A percentile compares a stretch with the other conserved stretches of the same genome.
phyloP scores from a whole-genome alignment of 495 filamentous ascomycete species.

The Xylaria bambusicola region DNA sequence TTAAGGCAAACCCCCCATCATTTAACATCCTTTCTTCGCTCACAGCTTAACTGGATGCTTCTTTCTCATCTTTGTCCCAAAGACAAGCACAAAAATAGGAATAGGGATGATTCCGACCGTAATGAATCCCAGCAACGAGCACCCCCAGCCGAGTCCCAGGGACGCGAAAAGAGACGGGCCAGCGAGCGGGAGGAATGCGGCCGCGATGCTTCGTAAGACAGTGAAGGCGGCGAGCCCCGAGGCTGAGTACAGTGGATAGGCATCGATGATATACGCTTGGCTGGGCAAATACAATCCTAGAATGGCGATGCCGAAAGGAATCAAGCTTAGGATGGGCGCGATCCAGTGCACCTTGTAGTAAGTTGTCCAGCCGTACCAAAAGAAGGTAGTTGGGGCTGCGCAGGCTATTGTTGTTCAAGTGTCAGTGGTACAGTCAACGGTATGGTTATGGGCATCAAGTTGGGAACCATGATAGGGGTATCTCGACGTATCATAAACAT shows the following conservation, averaged over 20 bases:
- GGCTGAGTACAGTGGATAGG: conserved; percentile 58
- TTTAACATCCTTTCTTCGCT: neutral
- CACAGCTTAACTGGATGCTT: conserved; percentile 28
- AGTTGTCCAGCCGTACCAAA: conserved; percentile 54
- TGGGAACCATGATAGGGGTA: too few species aligned
- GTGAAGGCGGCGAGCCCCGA: conserved; percentile 55
- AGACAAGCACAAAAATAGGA: conserved; percentile 34
- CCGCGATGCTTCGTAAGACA: conserved; percentile 52
- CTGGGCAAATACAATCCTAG: conserved; percentile 53
- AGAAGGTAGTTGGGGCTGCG: conserved; percentile 44
- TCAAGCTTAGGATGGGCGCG: conserved; percentile 54
- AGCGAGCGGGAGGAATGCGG: conserved; percentile 56
- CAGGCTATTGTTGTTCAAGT: neutral
- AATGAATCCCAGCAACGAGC: conserved; percentile 53
- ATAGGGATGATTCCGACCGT: conserved; percentile 48
- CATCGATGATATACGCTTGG: conserved; percentile 61
- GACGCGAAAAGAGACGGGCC: conserved; percentile 49
- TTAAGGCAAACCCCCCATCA: neutral
- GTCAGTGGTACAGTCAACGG: neutral
- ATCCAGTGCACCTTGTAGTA: conserved; percentile 48
- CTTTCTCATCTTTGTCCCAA: conserved; percentile 29
- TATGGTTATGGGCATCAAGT: too few species aligned
- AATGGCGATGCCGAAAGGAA: conserved; percentile 54
- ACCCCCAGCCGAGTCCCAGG: conserved; percentile 60
- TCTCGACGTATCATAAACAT: too few species aligned